Evolutionary conservation across 257 asterid genomes (phyloP).

Genomic region (Buddleja alternifolia): DNA sequence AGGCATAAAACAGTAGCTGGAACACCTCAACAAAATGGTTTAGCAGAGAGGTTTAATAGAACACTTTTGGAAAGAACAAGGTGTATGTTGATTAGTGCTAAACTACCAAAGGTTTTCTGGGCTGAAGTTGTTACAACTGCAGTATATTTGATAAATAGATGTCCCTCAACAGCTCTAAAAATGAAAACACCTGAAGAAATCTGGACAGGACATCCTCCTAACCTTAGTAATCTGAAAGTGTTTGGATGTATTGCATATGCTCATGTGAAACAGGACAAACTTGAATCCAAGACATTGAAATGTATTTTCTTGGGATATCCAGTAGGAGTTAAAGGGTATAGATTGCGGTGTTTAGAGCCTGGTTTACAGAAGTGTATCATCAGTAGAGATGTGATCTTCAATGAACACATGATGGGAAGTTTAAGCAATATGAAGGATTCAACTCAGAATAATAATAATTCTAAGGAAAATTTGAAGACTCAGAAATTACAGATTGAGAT

Average conservation of each 20-base stretch:
- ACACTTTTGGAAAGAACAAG: no score
- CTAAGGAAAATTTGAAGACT: neutral
- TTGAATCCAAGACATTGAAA: no score
- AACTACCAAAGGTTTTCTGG: neutral
- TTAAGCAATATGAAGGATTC: neutral
- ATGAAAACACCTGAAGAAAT: neutral
- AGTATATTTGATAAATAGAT: neutral
- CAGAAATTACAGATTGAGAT: neutral
- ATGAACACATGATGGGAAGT: neutral
- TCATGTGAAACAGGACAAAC: no score
- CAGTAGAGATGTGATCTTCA: neutral
- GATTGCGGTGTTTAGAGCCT: neutral
- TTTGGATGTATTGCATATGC: no score
- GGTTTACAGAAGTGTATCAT: neutral
- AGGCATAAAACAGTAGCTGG: neutral
- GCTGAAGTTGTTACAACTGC: neutral
- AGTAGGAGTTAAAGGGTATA: neutral
- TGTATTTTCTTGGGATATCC: no score
- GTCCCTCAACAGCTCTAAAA: neutral
- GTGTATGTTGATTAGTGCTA: neutral
- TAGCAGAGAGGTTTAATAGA: neutral
- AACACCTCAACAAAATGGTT: neutral
- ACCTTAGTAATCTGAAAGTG: neutral
- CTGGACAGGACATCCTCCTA: neutral
- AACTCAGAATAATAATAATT: no score